Evolutionary conservation across 306 rosid species (phyloP).

Genomic region (Rosa rugosa): DNA sequence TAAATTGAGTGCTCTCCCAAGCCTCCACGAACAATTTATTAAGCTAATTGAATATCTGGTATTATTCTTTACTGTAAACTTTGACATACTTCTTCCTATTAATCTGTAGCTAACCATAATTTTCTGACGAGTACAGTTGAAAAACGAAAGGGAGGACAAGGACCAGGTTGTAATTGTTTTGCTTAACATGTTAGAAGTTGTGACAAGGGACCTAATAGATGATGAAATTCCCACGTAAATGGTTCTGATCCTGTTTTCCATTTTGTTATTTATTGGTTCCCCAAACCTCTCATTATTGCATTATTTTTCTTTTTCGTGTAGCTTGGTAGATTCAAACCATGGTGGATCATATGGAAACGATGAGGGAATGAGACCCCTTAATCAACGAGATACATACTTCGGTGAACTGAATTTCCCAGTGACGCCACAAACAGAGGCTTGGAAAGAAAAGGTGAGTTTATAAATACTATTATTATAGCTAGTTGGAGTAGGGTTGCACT

Average conservation of each 20-base stretch:
- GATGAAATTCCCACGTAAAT: conserved; percentile 70
- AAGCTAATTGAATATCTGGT: conserved; percentile 68
- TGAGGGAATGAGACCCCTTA: conserved; percentile 69
- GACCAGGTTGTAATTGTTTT: conserved; percentile 83
- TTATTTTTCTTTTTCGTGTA: conserved; percentile 35
- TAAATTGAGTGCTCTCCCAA: conserved; percentile 76
- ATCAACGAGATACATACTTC: conserved; percentile 58
- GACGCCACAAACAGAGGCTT: conserved; percentile 62
- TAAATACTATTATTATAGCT: not conserved
- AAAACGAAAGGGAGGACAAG: conserved; percentile 63
- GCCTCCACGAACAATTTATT: conserved; percentile 59
- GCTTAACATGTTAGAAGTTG: conserved; percentile 95
- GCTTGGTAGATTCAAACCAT: conserved; percentile 79
- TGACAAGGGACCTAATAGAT: conserved; percentile 84
- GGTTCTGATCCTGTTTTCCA: conserved; percentile 18
- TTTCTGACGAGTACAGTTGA: conserved; percentile 43
- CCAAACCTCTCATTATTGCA: conserved; percentile 5
- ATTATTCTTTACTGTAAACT: conserved; percentile 31
- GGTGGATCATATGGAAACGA: conserved; percentile 62
- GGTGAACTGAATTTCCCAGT: conserved; percentile 66
- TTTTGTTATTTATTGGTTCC: conserved; percentile 10
- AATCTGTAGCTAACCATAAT: conserved; percentile 19
- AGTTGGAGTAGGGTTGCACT: not conserved
- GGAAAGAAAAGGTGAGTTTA: conserved; percentile 81
- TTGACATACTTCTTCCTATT: conserved; percentile 16